Base-by-base conservation (phyloP, 2,329 filamentous ascomycete genomes). In the Fusarium sp. region DNA sequence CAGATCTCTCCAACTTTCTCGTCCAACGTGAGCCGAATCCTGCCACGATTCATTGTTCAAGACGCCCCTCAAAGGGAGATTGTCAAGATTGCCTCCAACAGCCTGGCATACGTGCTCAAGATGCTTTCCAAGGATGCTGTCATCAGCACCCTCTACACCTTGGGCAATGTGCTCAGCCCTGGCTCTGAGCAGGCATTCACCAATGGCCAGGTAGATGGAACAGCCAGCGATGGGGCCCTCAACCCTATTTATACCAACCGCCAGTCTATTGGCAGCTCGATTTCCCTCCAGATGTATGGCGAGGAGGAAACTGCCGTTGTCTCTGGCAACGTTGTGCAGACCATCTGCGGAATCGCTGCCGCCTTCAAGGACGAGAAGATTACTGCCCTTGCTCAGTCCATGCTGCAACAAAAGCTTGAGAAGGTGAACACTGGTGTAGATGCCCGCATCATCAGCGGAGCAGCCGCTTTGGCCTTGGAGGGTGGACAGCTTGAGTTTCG, bases 381-480 rank as follows among this genome's bases (percentile, higher is more conserved):
- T 64, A 97, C 93, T 8, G 95, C 95, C 6, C 87, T 99, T 62
- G 96, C 95, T 3, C 93, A 98, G 77, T 97, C 95, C 1, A 98
- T 99, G 92, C 90, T 99, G 27, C 85, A 98, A n/a, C 97, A 99
- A 80, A 98, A 99, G 82, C 90, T 98, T 67, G 92, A 93, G 70
- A 96, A 97, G 82, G 91, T 98, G 65, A 97, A 91, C 79, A 88
- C 90, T 68, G 86, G 89, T 6, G 93, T 98, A 3, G 95, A 98
- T 85, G 92, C 93, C 34, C 92, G 93, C 65, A 97, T 99, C 69
- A 92, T 98, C 64, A 91, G 90, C 18, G 95, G 97, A 70, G 92
- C 95, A 8, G 95, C 95, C 10, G 87, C 90, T 7, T 85, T 99
- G 65, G 93, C 95, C 35, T 85, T 97, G 6, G 92, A 90, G 76